A percentile compares a stretch with the other conserved stretches of the same genome.
phyloP scores from a whole-genome alignment of 306 rosid genomes.

The Medicago arabica region DNA sequence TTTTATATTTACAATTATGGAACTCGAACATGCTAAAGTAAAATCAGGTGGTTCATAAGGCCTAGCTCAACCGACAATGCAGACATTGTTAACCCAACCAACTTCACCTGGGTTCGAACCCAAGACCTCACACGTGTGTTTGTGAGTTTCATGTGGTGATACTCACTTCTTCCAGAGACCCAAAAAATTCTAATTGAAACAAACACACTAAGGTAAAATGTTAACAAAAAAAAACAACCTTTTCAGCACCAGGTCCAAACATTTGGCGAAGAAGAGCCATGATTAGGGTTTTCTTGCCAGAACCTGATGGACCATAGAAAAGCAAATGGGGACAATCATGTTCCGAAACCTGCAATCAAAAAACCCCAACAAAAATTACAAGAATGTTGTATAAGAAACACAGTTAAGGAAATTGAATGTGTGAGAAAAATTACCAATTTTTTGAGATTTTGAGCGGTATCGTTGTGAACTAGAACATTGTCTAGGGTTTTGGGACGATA shows the following conservation, averaged over 20 bases:
- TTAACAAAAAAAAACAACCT: constrained; percentile 48
- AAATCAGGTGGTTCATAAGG: neutral
- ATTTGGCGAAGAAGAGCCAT: constrained; percentile 91
- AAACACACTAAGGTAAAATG: neutral
- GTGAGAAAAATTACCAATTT: constrained; percentile 61
- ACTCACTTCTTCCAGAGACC: too few relatives aligned
- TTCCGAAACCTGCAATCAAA: constrained; percentile 63
- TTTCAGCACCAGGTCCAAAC: constrained; percentile 85
- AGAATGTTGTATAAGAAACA: neutral
- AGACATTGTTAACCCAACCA: too few relatives aligned
- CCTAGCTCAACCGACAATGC: too few relatives aligned
- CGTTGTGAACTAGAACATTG: constrained; percentile 67
- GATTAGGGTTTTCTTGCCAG: constrained; percentile 98
- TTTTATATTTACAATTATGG: neutral
- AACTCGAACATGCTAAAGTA: neutral
- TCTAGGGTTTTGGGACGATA: constrained; percentile 94
- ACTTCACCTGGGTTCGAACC: too few relatives aligned
- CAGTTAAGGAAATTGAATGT: neutral
- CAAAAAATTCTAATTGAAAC: neutral
- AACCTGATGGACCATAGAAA: constrained; percentile 90
- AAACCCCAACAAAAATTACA: neutral
- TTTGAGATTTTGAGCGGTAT: constrained; percentile 84
- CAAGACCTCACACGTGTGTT: too few relatives aligned
- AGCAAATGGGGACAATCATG: constrained; percentile 96
- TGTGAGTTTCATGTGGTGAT: too few relatives aligned